These are phyloP conservation scores for Geotrichum citri-aurantii DNA, from an alignment of 1,139 yeast species.

Conservation along the genomic window DNA sequence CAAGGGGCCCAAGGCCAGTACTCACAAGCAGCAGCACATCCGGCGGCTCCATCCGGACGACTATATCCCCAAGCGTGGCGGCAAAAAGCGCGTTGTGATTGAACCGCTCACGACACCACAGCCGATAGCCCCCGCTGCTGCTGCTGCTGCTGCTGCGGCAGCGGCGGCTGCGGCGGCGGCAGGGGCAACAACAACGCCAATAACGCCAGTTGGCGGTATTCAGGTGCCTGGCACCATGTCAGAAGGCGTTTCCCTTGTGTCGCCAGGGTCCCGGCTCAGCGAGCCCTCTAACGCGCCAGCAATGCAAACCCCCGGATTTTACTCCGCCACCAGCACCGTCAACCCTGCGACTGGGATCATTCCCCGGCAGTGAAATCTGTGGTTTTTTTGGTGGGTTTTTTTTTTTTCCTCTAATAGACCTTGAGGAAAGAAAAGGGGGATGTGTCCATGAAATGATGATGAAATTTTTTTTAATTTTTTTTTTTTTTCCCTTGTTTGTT, in stretches of 20 bases:
- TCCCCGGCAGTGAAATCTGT: not conserved
- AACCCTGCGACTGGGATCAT: not conserved
- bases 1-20: slow-evolving; percentile 44
- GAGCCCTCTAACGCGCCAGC: not conserved
- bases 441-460: no score
- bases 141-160: not conserved
- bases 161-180: not conserved
- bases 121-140: not conserved
- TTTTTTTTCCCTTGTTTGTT: no score
- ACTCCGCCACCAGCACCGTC: not conserved
- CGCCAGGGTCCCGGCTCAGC: not conserved
- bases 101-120: not conserved
- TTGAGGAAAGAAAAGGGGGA: no score
- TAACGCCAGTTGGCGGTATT: not conserved
- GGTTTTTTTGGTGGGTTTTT: no score
- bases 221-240: not conserved
- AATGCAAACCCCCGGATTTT: no score
- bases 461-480: no score
- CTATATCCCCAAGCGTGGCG: slow-evolving; percentile 43
- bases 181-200: not conserved
- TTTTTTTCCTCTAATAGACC: no score
- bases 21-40: slow-evolving; percentile 45
- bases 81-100: slow-evolving; percentile 33
- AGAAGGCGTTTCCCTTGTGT: not conserved
- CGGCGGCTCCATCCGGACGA: slow-evolving; percentile 42